Conservation (phyloP, 2,329 filamentous ascomycete species). For the Nemania abortiva region DNA sequence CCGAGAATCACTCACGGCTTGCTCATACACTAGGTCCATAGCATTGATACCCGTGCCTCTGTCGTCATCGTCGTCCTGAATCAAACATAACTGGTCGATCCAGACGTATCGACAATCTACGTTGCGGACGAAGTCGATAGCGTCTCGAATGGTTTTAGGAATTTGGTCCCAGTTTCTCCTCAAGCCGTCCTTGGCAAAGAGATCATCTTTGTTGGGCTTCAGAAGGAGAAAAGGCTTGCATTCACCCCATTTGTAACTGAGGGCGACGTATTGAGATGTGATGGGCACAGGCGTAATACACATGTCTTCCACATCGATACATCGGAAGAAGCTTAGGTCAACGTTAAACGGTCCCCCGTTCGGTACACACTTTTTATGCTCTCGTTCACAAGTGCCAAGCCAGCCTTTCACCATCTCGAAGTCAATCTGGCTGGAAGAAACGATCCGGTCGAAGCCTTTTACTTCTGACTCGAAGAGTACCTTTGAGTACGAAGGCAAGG, state of each 20-base stretch:
- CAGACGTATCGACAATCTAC: constrained; percentile 40
- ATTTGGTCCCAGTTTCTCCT: constrained; percentile 35
- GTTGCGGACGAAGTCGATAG: constrained; percentile 37
- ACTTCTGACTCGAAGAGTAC: constrained; percentile 36
- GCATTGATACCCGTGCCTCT: constrained; percentile 37
- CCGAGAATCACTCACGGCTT: constrained; percentile 12
- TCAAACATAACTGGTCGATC: constrained; percentile 40
- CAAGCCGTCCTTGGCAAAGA: constrained; percentile 37
- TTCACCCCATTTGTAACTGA: constrained; percentile 41
- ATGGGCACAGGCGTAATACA: constrained; percentile 39
- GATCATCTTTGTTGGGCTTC: constrained; percentile 38
- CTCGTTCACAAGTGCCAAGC: constrained; percentile 34
- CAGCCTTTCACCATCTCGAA: constrained; percentile 37
- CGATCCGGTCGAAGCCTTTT: constrained; percentile 36
- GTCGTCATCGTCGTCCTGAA: constrained; percentile 40
- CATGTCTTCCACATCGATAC: constrained; percentile 41
- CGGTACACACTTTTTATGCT: constrained; percentile 36
- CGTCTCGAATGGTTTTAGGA: constrained; percentile 40
- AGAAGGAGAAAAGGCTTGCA: constrained; percentile 37
- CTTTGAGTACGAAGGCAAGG: constrained; percentile 38
- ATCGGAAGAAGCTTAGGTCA: constrained; percentile 41
- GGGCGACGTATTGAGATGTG: constrained; percentile 37
- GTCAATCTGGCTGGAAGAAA: constrained; percentile 33
- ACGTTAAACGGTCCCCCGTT: constrained; percentile 32
- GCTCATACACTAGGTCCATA: constrained; percentile 43